These are phyloP conservation scores for Entophlyctis luteolus DNA, from an alignment of 192 early-diverging fungal species.

Conservation along the genomic window DNA sequence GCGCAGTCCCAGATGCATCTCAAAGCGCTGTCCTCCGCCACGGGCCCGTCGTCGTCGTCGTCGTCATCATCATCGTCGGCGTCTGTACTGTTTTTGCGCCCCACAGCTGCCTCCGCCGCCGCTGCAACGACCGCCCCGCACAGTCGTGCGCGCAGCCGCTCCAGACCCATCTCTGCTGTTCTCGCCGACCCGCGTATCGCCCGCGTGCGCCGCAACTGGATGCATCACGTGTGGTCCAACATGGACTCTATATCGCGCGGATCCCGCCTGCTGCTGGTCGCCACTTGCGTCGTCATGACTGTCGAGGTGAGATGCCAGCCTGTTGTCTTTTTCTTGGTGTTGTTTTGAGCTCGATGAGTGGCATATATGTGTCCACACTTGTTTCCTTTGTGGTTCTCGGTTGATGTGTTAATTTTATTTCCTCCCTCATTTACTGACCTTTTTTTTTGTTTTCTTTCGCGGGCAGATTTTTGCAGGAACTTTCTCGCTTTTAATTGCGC, in stretches of 20 bases:
- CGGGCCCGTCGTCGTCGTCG: neutral
- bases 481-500: slow-evolving; percentile 43
- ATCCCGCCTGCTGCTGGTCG: slow-evolving; percentile 5
- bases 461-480: slow-evolving; percentile 44
- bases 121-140: neutral
- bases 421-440: neutral
- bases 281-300: slow-evolving; percentile 1
- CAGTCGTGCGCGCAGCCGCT: neutral
- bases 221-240: slow-evolving; percentile 12
- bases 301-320: neutral
- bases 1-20: neutral
- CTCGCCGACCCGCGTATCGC: slow-evolving; percentile 4
- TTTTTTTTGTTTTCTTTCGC: neutral
- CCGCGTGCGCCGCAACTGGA: slow-evolving; percentile 17
- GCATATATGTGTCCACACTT: neutral
- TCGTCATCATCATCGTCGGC: neutral
- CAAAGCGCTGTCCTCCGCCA: too few species aligned
- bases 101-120: neutral
- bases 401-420: neutral
- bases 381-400: neutral
- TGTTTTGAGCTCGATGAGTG: too few species aligned
- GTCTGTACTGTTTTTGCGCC: neutral
- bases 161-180: neutral
- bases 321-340: too few species aligned
- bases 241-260: slow-evolving; percentile 8